phyloP scores from a whole-genome alignment of 495 filamentous ascomycete species.

The Neurospora hispaniola region DNA sequence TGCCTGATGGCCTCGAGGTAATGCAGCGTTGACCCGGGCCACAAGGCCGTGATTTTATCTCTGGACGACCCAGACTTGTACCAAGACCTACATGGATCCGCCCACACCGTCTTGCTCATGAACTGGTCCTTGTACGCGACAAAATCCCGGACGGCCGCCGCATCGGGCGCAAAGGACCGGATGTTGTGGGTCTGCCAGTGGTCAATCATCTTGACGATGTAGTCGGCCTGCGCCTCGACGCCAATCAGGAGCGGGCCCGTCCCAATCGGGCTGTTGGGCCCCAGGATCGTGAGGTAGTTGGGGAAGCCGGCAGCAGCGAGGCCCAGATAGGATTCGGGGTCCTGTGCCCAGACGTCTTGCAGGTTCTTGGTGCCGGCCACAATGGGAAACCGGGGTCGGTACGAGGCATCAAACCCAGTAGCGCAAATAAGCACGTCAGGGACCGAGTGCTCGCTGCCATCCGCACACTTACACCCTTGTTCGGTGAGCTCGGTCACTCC shows the following conservation, averaged over 20 bases:
- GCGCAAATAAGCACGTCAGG: conserved; percentile 46
- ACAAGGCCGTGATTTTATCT: conserved; percentile 36
- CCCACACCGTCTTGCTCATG: conserved; percentile 37
- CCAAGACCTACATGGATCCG: conserved; percentile 36
- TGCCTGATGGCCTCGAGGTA: not conserved
- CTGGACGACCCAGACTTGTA: conserved; percentile 34
- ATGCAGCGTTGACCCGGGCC: not conserved
- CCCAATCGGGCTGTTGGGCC: conserved; percentile 19
- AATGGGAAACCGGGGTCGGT: conserved; percentile 44
- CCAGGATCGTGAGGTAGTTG: conserved; percentile 41
- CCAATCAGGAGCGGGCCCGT: conserved; percentile 18
- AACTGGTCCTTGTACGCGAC: conserved; percentile 31
- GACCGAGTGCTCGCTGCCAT: not conserved
- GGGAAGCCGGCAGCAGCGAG: conserved; percentile 45
- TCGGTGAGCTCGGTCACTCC: conserved; percentile 36
- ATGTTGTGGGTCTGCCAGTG: conserved; percentile 39
- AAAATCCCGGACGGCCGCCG: conserved; percentile 31
- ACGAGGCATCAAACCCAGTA: conserved; percentile 46
- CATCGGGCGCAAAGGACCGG: conserved; percentile 32
- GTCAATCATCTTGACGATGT: conserved; percentile 34
- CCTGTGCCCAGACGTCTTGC: conserved; percentile 37
- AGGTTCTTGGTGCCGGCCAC: conserved; percentile 35
- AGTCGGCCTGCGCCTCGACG: conserved; percentile 16
- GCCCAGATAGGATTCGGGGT: conserved; percentile 43
- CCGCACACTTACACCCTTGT: conserved; percentile 30